phyloP scores from a whole-genome alignment of 176 grass and related monocot species.

The Pontederia crassipes region DNA sequence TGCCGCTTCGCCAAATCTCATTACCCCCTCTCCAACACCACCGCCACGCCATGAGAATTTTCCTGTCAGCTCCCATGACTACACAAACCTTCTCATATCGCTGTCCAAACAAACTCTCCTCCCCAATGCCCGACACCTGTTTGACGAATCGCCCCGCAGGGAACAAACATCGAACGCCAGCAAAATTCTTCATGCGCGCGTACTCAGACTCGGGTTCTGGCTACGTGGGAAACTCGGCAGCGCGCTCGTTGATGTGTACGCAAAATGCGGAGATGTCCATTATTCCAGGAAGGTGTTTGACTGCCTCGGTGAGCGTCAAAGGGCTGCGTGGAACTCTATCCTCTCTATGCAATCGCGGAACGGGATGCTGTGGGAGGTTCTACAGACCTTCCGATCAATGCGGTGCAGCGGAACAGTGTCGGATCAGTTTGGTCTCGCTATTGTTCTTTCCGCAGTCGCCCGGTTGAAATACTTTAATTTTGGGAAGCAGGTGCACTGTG shows the following conservation, averaged over 20 bases:
- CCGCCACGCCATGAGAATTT: neutral
- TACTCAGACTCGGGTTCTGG: constrained; percentile 22
- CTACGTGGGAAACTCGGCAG: constrained; percentile 19
- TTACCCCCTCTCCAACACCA: neutral
- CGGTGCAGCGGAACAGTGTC: constrained; percentile 7
- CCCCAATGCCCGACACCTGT: constrained; percentile 11
- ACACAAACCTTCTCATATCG: constrained; percentile 22
- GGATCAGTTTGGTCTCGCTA: constrained; percentile 48
- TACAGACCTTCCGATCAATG: constrained; percentile 23
- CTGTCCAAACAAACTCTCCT: constrained; percentile 19
- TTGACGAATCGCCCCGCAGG: constrained; percentile 22
- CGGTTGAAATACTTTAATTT: constrained; percentile 15
- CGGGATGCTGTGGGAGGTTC: constrained; percentile 24
- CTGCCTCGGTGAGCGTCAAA: constrained; percentile 2
- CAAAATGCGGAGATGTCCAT: constrained; percentile 23
- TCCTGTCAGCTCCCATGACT: neutral
- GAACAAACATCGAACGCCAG: constrained; percentile 13
- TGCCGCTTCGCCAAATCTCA: no score
- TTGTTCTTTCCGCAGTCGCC: constrained; percentile 36
- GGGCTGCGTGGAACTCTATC: constrained; percentile 31
- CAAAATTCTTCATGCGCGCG: constrained; percentile 27
- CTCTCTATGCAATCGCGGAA: constrained; percentile 27
- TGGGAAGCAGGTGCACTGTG: constrained; percentile 41
- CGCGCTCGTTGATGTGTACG: constrained; percentile 42
- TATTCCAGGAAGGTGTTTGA: constrained; percentile 27